Evolutionary conservation across 2,329 filamentous ascomycete genomes (phyloP).

Genomic region (Nemania bipapillata): DNA sequence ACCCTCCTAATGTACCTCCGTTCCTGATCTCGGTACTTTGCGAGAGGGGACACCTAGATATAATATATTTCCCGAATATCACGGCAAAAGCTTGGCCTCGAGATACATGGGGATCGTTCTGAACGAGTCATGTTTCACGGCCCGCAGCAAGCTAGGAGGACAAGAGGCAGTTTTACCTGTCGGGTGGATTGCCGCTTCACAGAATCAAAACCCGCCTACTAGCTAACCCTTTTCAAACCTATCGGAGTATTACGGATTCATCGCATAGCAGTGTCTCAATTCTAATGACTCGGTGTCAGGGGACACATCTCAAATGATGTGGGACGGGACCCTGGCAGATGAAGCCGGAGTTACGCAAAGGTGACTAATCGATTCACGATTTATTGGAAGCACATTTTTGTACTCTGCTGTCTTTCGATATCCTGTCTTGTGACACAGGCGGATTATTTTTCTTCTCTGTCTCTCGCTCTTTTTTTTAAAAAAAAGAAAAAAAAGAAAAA

Average conservation of each 20-base stretch:
- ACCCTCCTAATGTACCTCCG: neutral
- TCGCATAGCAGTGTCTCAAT: neutral
- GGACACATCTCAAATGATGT: neutral
- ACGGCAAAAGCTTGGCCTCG: neutral
- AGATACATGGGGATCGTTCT: neutral
- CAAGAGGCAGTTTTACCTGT: neutral
- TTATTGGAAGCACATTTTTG: too few species aligned
- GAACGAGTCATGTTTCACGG: neutral
- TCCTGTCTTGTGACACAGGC: too few species aligned
- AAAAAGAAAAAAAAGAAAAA: neutral
- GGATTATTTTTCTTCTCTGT: too few species aligned
- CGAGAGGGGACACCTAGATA: neutral
- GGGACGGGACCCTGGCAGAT: neutral
- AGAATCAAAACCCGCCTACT: neutral
- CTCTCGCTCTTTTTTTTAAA: neutral
- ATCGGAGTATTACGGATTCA: neutral
- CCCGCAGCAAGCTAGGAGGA: neutral
- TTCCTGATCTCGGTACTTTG: neutral
- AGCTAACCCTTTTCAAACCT: neutral
- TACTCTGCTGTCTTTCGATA: too few species aligned
- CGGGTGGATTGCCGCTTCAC: neutral
- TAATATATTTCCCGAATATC: neutral
- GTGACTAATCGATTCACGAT: neutral
- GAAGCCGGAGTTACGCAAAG: neutral
- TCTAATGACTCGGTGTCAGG: neutral